Percentiles rank a stretch among this genome's conserved stretches.
Evolutionary conservation across 305 asterid genomes (phyloP).

Genomic region (Solanum hybrid): DNA sequence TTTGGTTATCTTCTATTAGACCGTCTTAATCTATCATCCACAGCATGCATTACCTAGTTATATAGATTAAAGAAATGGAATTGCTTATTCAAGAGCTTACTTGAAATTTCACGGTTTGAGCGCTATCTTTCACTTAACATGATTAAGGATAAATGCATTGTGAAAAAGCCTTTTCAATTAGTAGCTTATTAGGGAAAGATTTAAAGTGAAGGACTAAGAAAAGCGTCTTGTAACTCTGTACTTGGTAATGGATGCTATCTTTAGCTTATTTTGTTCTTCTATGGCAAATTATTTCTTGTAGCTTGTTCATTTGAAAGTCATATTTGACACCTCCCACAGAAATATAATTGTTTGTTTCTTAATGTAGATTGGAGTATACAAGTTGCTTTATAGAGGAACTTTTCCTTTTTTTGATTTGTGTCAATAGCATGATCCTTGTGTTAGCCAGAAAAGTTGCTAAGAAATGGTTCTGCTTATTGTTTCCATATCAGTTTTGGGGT

Average conservation of each 20-base stretch:
- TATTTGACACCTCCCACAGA: neutral
- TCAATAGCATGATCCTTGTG: neutral
- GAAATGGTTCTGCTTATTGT: neutral
- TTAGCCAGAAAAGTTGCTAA: slow-evolving; percentile 11
- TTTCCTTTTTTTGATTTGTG: neutral
- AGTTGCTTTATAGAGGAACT: neutral
- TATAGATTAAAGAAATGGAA: neutral
- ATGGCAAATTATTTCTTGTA: neutral
- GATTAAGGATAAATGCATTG: neutral
- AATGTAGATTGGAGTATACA: neutral
- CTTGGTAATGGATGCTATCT: neutral
- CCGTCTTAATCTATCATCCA: neutral
- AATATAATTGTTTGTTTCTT: neutral
- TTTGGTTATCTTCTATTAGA: neutral
- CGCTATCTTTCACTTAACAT: neutral
- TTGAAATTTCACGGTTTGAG: neutral
- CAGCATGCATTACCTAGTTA: neutral
- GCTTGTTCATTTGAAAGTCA: neutral
- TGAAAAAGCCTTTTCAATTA: neutral
- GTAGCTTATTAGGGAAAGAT: neutral
- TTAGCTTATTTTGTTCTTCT: neutral
- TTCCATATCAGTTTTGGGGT: neutral
- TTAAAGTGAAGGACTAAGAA: neutral
- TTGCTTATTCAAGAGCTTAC: neutral
- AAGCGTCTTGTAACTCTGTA: neutral